phyloP scores from a whole-genome alignment of 2,329 filamentous ascomycete species.

The Ophiosphaerella narmari region DNA sequence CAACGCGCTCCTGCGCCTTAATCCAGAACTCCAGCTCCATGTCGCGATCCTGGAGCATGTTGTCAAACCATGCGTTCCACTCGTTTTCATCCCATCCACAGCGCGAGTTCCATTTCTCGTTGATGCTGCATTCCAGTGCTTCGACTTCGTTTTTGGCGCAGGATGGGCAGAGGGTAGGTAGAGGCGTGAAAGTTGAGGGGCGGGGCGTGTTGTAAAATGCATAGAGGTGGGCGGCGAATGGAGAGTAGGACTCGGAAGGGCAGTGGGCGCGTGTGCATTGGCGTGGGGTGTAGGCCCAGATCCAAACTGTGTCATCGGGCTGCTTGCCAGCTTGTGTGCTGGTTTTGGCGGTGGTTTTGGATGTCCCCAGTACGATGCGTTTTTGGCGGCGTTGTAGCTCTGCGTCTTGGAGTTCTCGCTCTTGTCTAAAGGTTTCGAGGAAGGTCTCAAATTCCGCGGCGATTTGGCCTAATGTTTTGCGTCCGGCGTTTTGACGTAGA shows the following conservation, averaged over 20 bases:
- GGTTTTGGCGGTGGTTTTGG: neutral
- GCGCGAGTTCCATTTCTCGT: conserved; percentile 26
- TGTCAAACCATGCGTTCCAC: conserved; percentile 33
- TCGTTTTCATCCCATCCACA: conserved; percentile 27
- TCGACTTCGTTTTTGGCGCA: conserved; percentile 34
- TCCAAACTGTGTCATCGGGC: conserved; percentile 13
- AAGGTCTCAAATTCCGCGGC: conserved; percentile 35
- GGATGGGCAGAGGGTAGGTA: conserved; percentile 29
- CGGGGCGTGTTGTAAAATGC: conserved; percentile 27
- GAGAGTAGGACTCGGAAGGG: conserved; percentile 22
- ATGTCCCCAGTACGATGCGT: conserved; percentile 16
- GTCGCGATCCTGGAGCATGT: conserved; percentile 19
- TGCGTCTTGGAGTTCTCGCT: conserved; percentile 13
- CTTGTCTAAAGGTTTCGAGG: conserved; percentile 18
- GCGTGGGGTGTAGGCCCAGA: conserved; percentile 34
- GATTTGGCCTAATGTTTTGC: conserved; percentile 35
- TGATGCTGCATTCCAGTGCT: conserved; percentile 19
- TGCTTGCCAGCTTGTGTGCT: neutral
- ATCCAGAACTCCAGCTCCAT: conserved; percentile 35
- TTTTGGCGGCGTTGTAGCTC: conserved; percentile 15
- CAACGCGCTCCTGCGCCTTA: conserved; percentile 33
- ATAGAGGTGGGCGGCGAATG: conserved; percentile 28
- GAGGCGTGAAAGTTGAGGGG: conserved; percentile 19
- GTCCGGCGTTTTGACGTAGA: conserved; percentile 39
- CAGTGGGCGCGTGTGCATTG: conserved; percentile 32